These are phyloP conservation scores for Kurtzmaniella fragi DNA, from an alignment of 805 yeast species.

Conservation along the genomic window DNA sequence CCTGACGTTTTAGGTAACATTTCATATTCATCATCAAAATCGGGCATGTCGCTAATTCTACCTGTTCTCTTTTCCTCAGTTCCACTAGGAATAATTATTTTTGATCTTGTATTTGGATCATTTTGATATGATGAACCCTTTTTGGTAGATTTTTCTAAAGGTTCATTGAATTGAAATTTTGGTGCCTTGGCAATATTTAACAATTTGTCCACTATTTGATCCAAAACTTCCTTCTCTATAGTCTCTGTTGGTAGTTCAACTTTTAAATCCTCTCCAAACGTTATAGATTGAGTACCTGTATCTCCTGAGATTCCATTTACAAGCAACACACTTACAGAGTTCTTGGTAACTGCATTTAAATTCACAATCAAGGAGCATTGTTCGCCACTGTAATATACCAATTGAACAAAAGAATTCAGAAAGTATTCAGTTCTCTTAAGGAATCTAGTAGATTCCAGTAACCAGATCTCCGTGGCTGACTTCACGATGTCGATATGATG, in stretches of 20 bases:
- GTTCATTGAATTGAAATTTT: too few relatives aligned
- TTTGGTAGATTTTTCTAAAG: too few relatives aligned
- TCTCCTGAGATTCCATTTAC: not conserved
- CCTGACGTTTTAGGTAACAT: conserved; percentile 8
- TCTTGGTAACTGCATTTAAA: not conserved
- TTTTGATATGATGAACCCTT: too few relatives aligned
- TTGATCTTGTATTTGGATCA: too few relatives aligned
- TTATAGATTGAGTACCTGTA: not conserved
- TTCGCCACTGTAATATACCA: conserved; percentile 1
- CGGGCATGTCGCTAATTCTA: conserved; percentile 41
- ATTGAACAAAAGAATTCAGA: not conserved
- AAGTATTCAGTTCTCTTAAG: too few relatives aligned
- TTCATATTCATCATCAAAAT: conserved; percentile 51
- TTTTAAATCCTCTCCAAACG: not conserved
- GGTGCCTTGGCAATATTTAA: too few relatives aligned
- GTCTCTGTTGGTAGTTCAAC: conserved; percentile 1
- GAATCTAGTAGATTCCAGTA: too few relatives aligned
- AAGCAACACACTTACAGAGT: not conserved
- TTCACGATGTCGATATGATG: conserved; percentile 8
- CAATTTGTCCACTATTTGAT: too few relatives aligned
- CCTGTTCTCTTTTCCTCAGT: too few relatives aligned
- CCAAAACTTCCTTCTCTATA: not conserved
- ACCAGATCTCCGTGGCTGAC: too few relatives aligned
- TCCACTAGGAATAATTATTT: too few relatives aligned
- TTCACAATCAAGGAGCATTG: not conserved